These are phyloP conservation scores for Artemisia annua DNA, from an alignment of 129 eudicot species.

Conservation along the genomic window DNA sequence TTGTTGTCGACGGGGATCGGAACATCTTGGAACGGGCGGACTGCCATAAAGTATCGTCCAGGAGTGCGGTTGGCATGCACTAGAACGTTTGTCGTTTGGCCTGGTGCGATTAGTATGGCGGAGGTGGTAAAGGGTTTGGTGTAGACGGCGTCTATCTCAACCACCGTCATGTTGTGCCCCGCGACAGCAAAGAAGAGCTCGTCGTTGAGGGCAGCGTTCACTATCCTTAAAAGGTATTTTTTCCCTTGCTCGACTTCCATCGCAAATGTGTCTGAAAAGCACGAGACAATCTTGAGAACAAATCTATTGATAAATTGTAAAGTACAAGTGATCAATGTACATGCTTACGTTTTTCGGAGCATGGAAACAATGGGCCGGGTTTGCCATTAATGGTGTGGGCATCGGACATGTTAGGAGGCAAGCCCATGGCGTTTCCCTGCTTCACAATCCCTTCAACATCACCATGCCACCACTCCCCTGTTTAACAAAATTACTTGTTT, in stretches of 20 bases:
- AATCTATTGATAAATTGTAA: too few species aligned
- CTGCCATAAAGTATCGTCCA: conserved; percentile 48
- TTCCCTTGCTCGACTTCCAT: conserved; percentile 52
- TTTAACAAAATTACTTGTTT: background rate
- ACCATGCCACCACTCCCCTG: conserved; percentile 50
- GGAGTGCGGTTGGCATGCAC: conserved; percentile 39
- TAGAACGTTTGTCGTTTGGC: conserved; percentile 49
- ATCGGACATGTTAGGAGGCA: conserved; percentile 49
- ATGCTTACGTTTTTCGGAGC: conserved; percentile 49
- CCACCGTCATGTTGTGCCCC: conserved; percentile 51
- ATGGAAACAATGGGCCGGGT: conserved; percentile 49
- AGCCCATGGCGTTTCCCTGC: conserved; percentile 47
- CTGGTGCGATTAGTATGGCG: conserved; percentile 44
- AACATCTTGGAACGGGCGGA: conserved; percentile 45
- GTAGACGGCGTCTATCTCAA: conserved; percentile 49
- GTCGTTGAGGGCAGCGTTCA: conserved; percentile 54
- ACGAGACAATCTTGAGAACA: background rate
- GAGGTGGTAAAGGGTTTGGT: conserved; percentile 47
- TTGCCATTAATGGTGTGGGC: conserved; percentile 59
- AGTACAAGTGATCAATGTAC: background rate
- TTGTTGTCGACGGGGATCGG: conserved; percentile 48
- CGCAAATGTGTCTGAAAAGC: conserved; percentile 40
- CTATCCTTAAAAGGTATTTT: conserved; percentile 44
- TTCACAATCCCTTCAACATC: conserved; percentile 47
- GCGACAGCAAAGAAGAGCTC: conserved; percentile 50